Base-by-base conservation (phyloP, 1,284 basidiomycete species). In the Tilletia walkeri region DNA sequence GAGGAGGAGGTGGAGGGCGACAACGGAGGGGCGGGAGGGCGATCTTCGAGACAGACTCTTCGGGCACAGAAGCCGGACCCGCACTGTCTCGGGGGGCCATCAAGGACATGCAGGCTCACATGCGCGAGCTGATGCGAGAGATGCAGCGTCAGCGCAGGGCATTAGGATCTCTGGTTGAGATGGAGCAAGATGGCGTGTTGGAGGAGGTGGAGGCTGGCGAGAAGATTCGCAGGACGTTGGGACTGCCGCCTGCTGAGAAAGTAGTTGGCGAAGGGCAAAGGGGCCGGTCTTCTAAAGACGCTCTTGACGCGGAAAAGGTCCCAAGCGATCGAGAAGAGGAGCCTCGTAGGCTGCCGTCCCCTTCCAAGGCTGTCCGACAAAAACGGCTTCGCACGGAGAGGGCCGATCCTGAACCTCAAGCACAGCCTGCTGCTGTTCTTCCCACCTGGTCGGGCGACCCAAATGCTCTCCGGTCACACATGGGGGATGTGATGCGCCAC, bases 101-200 rank as follows among this genome's bases (percentile, higher is more conserved):
- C 36, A 61, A 38, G 36, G 34, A 61, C 36, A 61, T 61, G 56
- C 56, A 61, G 18, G 56, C 56, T 2, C 56, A 61, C 30, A 61
- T 61, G 56, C 20, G 56, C 14, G 56, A 61, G 56, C 56, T 61
- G 24, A 61, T 61, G 56, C 56, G 56, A 10, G 56, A 61, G 56
- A 30, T 61, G 56, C 56, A 61, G 36, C 56, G 56, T 2, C 56
- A 61, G 36, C 56, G 56, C 5, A 20, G 36, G 56, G 56, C 56
- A 1, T 9, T 61, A 30, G 56, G n/a, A 5, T 16, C 20, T 10
- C 7, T 61, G 18, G 36, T 38, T 9, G 56, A 61, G 24, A n/a
- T 61, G 20, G 56, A 61, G 56, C 16, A 61, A 34, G 56, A 36
- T 30, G 14, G 9, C 7, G 56, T 61, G 18, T 2, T 6, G 50